These are phyloP conservation scores for Corrigiola litoralis DNA, from an alignment of 179 eudicot genomes.

Conservation along the genomic window DNA sequence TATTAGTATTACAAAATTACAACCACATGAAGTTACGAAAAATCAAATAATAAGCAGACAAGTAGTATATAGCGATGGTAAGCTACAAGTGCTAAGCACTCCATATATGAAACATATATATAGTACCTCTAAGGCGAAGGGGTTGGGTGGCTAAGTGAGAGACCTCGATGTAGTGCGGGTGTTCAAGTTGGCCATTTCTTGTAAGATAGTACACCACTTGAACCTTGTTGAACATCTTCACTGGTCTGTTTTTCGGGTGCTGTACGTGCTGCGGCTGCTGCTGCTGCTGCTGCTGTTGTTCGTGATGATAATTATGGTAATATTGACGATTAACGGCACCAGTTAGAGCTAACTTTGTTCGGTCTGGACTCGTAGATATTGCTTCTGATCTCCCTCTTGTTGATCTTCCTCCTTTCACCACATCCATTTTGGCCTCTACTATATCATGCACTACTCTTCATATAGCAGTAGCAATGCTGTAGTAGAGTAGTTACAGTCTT, in stretches of 20 bases:
- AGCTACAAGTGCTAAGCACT: too few relatives aligned
- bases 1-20: background rate
- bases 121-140: constrained; percentile 49
- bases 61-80: too few relatives aligned
- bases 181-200: constrained; percentile 81
- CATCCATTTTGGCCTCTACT: constrained; percentile 1
- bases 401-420: constrained; percentile 7
- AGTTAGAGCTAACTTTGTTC: background rate
- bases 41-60: too few relatives aligned
- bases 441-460: background rate
- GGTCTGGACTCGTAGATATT: background rate
- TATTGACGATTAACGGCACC: background rate
- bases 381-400: background rate
- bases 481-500: background rate
- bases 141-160: constrained; percentile 64
- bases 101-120: background rate
- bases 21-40: background rate
- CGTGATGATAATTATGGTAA: background rate
- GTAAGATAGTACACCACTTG: constrained; percentile 92
- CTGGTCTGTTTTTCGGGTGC: background rate
- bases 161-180: constrained; percentile 83
- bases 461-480: background rate
- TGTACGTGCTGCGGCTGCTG: background rate
- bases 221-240: constrained; percentile 49
- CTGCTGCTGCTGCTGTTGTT: background rate